Evolutionary conservation across 2,329 filamentous ascomycete species (phyloP).

Genomic region (Apiospora rasikravindrae): DNA sequence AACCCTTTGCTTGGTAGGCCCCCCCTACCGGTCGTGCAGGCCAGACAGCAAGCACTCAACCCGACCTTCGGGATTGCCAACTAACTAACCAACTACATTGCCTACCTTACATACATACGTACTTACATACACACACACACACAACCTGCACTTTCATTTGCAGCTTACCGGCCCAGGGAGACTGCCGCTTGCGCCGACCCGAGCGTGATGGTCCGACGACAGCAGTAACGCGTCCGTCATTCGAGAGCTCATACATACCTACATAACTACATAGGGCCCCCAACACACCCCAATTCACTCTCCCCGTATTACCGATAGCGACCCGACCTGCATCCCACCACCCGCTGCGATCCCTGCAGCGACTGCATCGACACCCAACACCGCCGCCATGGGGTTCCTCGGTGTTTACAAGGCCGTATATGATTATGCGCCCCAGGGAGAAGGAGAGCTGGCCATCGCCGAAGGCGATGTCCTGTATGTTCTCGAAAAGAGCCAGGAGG

Average conservation of each 20-base stretch:
- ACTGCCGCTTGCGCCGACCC: constrained; percentile 17
- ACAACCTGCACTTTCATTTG: background rate
- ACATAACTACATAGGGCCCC: background rate
- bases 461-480: constrained; percentile 92
- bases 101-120: background rate
- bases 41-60: constrained; percentile 6
- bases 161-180: constrained; percentile 9
- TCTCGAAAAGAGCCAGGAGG: constrained; percentile 77
- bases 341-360: constrained; percentile 4
- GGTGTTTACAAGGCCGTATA: constrained; percentile 91
- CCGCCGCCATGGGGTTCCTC: constrained; percentile 78
- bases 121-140: background rate
- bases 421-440: constrained; percentile 87
- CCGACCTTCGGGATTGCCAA: background rate
- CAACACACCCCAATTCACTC: background rate
- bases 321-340: background rate
- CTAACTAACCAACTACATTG: background rate
- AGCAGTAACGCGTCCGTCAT: constrained; percentile 11
- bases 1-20: background rate
- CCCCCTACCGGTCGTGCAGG: constrained; percentile 3
- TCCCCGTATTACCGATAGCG: background rate
- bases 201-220: constrained; percentile 15
- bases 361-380: constrained; percentile 19
- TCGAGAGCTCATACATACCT: background rate
- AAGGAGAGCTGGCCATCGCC: constrained; percentile 81